Percentiles rank a stretch among this genome's conserved stretches.
Evolutionary conservation across 495 filamentous ascomycete genomes (phyloP).

Genomic region (Neurospora tetrasperma): DNA sequence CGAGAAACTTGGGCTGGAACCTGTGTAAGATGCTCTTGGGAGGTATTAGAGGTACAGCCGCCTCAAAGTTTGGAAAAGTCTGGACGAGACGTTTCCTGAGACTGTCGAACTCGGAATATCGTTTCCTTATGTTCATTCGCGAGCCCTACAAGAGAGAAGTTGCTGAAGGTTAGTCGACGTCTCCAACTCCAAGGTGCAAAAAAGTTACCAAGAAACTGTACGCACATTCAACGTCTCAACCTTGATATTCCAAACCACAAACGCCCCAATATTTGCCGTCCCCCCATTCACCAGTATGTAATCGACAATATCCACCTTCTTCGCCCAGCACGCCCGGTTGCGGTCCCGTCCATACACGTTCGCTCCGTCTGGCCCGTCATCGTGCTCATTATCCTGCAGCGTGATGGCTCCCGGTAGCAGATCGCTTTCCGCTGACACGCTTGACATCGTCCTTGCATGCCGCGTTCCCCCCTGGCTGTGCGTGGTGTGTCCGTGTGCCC

Average conservation of each 20-base stretch:
- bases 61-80: conserved; percentile 45
- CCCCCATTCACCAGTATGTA: conserved; percentile 42
- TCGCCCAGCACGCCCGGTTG: conserved; percentile 47
- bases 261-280: conserved; percentile 42
- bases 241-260: conserved; percentile 46
- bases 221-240: conserved; percentile 41
- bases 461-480: neutral
- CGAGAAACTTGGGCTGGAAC: conserved; percentile 42
- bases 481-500: conserved; percentile 9
- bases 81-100: conserved; percentile 37
- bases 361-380: conserved; percentile 24
- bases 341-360: conserved; percentile 26
- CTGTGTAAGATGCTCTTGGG: conserved; percentile 45
- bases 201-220: neutral
- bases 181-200: neutral
- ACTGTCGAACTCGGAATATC: conserved; percentile 50
- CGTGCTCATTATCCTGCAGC: conserved; percentile 42
- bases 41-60: conserved; percentile 44
- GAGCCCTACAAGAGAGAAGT: conserved; percentile 28
- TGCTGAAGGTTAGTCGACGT: neutral
- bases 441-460: conserved; percentile 23
- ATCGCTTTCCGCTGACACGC: conserved; percentile 36
- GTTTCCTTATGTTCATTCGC: conserved; percentile 44
- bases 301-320: conserved; percentile 42
- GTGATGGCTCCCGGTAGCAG: conserved; percentile 37